These are phyloP conservation scores for Fusarium heterosporum DNA, from an alignment of 2,329 filamentous ascomycete genomes.

Conservation along the genomic window DNA sequence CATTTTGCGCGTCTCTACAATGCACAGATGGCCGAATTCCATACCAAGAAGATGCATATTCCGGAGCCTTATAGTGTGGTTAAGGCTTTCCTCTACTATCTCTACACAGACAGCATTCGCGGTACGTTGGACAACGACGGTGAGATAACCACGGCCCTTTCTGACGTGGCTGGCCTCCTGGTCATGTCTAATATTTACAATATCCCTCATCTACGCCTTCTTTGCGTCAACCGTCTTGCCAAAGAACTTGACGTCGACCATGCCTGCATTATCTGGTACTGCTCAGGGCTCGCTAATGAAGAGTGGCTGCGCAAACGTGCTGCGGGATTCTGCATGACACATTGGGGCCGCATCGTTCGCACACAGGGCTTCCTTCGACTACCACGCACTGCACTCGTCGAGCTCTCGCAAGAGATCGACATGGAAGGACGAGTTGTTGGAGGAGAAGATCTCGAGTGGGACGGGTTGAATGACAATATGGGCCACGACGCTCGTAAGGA, in stretches of 20 bases:
- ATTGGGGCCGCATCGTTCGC: conserved; percentile 94
- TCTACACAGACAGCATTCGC: conserved; percentile 94
- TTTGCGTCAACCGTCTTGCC: conserved; percentile 90
- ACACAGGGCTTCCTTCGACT: conserved; percentile 87
- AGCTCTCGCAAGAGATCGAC: conserved; percentile 93
- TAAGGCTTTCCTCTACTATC: conserved; percentile 92
- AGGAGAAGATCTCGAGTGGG: conserved; percentile 81
- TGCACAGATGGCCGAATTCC: conserved; percentile 96
- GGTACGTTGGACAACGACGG: conserved; percentile 64
- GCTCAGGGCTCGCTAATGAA: conserved; percentile 88
- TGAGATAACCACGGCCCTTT: conserved; percentile 79
- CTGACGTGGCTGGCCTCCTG: conserved; percentile 91
- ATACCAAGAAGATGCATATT: conserved; percentile 97
- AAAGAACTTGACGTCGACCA: conserved; percentile 95
- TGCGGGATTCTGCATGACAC: conserved; percentile 87
- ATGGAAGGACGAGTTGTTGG: conserved; percentile 91
- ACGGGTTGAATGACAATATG: conserved; percentile 58
- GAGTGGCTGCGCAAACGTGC: conserved; percentile 93
- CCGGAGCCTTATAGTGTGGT: conserved; percentile 96
- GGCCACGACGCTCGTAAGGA: conserved; percentile 62
- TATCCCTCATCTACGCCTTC: conserved; percentile 88
- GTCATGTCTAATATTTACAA: conserved; percentile 99
- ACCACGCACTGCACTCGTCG: conserved; percentile 82
- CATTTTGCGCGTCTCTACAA: conserved; percentile 94
- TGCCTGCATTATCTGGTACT: conserved; percentile 96